A percentile compares a stretch with the other conserved stretches of the same genome.
Conservation (phyloP, 164 flowering plant species). For the Umbellularia californica region DNA sequence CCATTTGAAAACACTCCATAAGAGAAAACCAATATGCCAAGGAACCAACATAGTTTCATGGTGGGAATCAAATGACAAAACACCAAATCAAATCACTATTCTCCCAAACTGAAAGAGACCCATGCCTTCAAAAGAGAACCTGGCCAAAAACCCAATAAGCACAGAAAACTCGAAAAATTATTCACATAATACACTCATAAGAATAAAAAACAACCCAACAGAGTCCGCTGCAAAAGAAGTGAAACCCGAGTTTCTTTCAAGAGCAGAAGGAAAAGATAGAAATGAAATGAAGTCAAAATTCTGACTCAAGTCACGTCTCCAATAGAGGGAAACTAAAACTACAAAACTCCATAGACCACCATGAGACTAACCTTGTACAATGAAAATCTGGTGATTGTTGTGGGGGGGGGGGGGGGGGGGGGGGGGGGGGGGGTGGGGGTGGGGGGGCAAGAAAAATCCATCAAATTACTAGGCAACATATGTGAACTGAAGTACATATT, state of each 20-base stretch:
- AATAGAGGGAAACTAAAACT: background rate
- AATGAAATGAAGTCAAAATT: background rate
- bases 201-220: background rate
- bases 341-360: background rate
- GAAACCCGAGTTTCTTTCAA: background rate
- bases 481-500: background rate
- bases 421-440: too few species aligned
- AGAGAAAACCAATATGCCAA: slow-evolving; percentile 22
- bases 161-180: background rate
- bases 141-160: background rate
- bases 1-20: slow-evolving; percentile 32
- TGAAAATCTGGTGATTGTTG: background rate
- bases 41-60: slow-evolving; percentile 37
- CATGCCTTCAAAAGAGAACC: background rate
- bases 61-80: slow-evolving; percentile 1
- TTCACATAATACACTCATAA: too few species aligned
- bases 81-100: background rate
- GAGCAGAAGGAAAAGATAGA: background rate
- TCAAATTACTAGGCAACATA: background rate
- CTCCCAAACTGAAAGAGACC: background rate
- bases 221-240: background rate
- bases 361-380: background rate
- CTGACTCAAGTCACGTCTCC: background rate
- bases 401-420: too few species aligned
- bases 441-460: background rate